Evolutionary conservation across 1,139 yeast species (phyloP), one percentile per base, ranked within the genome.

Genomic region (Kazachstania sp.): DNA sequence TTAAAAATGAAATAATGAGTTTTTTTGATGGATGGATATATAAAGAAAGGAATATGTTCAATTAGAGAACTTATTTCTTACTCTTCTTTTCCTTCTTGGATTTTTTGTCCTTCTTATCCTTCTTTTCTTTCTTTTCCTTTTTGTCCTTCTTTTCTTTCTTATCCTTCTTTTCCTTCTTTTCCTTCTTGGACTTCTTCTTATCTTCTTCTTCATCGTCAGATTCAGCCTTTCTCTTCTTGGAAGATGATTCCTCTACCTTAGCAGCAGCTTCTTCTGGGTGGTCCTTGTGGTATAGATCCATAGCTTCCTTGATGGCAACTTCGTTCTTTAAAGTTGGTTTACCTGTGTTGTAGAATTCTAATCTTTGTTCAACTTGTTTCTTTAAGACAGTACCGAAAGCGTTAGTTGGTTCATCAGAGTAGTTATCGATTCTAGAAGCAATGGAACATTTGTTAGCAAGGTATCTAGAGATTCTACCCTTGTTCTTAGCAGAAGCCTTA

Each of bases 381-480:
- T 87, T 88, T 70, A 94, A 79, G 51, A 87, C 82, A 63, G 80
- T 77, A 68, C 98, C 99, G 64, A 92, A 94, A 49, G 81, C 87
- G 56, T 83, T 83, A 42, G 84, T 73, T 66, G 92, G 90, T 67
- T 83, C 88, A 64, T 84, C 94, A 50, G 88, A 81, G 71, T 86
- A 92, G 75, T 88, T 88, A 73, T 92, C 99, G 63, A 92, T 90
- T 79, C 98, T 86, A 45, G 96, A 87, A 54, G 98, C 98, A 73
- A 92, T 92, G 40, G 98, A 85, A 78, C 97, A 90, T 73, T 92
- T 92, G 81, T 94, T 92, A 54, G 99, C 98, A 70, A 92, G 78
- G 73, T 90, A 90, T 75, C 99, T 85, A 42, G 98, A 92, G 60
- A 92, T 92, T 78, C 97, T 84, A 71, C 99, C 99, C 79, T 92